These are phyloP conservation scores for Quercus ilex DNA, from an alignment of 306 rosid species.

Conservation along the genomic window DNA sequence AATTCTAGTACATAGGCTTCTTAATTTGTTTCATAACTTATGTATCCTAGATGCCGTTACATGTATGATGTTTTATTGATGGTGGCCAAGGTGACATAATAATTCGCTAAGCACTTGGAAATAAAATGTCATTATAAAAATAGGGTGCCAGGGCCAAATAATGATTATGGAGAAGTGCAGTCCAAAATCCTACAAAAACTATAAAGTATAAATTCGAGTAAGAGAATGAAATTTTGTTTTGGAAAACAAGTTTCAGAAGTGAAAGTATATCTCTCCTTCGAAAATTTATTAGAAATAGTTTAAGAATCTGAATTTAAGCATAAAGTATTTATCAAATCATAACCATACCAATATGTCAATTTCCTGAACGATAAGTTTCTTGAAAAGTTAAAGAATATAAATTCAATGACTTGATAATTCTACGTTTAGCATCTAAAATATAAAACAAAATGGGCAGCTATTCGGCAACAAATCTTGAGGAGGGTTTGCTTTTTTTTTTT, in stretches of 20 bases:
- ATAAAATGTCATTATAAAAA: neutral
- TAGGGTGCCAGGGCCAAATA: neutral
- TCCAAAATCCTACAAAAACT: neutral
- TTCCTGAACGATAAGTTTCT: neutral
- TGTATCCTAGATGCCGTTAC: neutral
- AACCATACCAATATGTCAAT: neutral
- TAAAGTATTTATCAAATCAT: neutral
- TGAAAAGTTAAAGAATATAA: constrained; percentile 1
- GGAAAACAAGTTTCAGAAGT: neutral
- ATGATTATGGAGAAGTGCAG: neutral
- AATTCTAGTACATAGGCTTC: neutral
- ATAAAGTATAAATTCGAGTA: neutral
- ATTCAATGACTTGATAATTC: neutral
- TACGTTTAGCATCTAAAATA: neutral
- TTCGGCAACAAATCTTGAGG: neutral
- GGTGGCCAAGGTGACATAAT: neutral
- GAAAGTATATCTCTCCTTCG: neutral
- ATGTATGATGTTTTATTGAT: neutral
- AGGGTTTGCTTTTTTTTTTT: no score
- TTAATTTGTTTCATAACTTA: neutral
- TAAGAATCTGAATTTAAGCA: neutral
- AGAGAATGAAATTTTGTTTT: neutral
- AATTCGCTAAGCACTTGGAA: neutral
- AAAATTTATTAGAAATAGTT: neutral
- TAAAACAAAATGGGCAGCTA: neutral